These are phyloP conservation scores for Sarcocystis neurona DNA, from an alignment of 169 alveolate species.

Conservation along the genomic window DNA sequence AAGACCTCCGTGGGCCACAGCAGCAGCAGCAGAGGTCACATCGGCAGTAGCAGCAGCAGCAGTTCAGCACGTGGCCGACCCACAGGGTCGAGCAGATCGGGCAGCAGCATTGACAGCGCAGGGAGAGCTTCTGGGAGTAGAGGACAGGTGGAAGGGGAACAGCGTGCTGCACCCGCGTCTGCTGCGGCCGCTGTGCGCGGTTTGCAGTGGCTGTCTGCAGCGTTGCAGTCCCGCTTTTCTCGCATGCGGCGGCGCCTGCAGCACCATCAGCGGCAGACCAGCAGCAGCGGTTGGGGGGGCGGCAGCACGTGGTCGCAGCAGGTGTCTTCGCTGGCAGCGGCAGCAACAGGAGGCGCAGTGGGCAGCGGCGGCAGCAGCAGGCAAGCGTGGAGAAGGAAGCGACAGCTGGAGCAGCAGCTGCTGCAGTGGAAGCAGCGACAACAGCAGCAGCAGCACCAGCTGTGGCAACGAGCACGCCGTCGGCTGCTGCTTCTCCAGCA, in stretches of 20 bases:
- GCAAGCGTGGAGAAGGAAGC: not conserved
- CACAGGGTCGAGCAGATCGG: too few relatives aligned
- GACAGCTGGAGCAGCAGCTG: not conserved
- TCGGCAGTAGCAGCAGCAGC: too few relatives aligned
- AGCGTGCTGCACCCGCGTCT: too few relatives aligned
- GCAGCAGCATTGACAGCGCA: too few relatives aligned
- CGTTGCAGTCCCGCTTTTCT: not conserved
- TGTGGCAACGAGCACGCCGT: not conserved
- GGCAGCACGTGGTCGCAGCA: not conserved
- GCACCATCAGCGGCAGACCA: not conserved
- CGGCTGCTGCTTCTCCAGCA: conserved; percentile 1
- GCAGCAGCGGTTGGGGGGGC: not conserved
- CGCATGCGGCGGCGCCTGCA: conserved; percentile 20
- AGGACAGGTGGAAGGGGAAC: too few relatives aligned
- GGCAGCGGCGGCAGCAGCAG: not conserved
- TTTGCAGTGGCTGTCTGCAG: not conserved
- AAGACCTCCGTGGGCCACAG: too few relatives aligned
- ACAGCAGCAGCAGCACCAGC: not conserved
- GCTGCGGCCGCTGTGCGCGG: too few relatives aligned
- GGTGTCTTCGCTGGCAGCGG: not conserved
- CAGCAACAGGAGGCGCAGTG: not conserved
- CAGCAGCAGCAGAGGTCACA: too few relatives aligned
- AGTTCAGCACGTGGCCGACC: too few relatives aligned
- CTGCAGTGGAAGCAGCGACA: not conserved
- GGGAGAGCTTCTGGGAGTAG: too few relatives aligned